Conservation (phyloP, 192 early-diverging fungal genomes). For the Jimgerdemannia flammicorona region DNA sequence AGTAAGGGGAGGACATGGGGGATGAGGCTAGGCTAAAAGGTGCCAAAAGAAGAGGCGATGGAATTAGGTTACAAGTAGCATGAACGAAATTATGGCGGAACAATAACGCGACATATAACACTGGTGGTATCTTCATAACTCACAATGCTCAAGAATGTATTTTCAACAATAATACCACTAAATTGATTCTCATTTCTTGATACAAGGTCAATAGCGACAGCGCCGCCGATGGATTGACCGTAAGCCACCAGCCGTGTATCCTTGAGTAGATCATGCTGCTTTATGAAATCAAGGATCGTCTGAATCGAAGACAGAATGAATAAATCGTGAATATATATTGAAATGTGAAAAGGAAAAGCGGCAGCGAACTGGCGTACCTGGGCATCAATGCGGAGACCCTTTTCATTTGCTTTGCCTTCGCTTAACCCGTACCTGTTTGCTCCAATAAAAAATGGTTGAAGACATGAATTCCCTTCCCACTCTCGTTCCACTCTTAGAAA, state of each 20-base stretch:
- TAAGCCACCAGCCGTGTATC: conserved; percentile 83
- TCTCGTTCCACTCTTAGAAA: too few species aligned
- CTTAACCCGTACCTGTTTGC: conserved; percentile 73
- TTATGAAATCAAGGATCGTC: conserved; percentile 83
- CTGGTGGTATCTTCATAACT: not conserved
- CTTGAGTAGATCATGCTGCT: conserved; percentile 63
- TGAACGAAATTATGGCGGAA: too few species aligned
- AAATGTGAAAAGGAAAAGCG: too few species aligned
- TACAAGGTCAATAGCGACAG: conserved; percentile 88
- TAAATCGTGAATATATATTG: not conserved
- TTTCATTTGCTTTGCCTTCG: conserved; percentile 83
- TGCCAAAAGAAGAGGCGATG: not conserved
- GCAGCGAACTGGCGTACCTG: conserved; percentile 42
- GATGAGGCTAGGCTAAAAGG: conserved; percentile 73
- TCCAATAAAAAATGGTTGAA: too few species aligned
- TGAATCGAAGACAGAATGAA: conserved; percentile 17
- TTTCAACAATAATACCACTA: conserved; percentile 85
- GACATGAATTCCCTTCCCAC: too few species aligned
- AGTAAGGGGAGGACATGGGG: conserved; percentile 79
- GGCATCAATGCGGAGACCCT: conserved; percentile 85
- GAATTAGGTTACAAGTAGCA: too few species aligned
- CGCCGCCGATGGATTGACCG: conserved; percentile 97
- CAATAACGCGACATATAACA: too few species aligned
- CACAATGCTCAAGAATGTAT: conserved; percentile 89
- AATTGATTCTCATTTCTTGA: conserved; percentile 73